Evolutionary conservation across 2,329 filamentous ascomycete genomes (phyloP).

Genomic region (Talaromyces sp.): DNA sequence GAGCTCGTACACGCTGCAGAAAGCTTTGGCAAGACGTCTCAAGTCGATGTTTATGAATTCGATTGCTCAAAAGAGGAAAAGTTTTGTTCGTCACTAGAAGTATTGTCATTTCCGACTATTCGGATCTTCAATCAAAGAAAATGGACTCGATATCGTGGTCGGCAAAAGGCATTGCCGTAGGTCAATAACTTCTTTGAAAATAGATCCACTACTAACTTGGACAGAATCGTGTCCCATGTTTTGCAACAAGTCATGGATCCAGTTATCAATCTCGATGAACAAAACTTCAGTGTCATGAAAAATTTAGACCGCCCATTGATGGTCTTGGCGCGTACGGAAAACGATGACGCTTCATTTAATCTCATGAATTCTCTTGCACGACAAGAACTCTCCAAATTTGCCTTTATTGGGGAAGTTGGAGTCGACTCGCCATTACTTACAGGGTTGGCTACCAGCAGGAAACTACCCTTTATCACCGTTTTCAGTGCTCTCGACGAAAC

Average conservation of each 20-base stretch:
- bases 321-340: background rate
- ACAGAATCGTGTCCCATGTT: conserved; percentile 2
- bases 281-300: conserved; percentile 5
- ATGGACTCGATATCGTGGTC: conserved; percentile 8
- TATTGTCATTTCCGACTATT: conserved; percentile 7
- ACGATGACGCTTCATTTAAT: background rate
- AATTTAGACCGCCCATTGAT: background rate
- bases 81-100: conserved; percentile 7
- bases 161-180: conserved; percentile 4
- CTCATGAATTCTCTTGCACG: conserved; percentile 1
- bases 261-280: conserved; percentile 2
- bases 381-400: conserved; percentile 2
- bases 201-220: background rate
- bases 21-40: background rate
- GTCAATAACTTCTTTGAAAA: background rate
- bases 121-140: background rate
- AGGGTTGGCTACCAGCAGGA: background rate
- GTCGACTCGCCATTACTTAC: background rate
- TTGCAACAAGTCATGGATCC: conserved; percentile 2
- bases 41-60: conserved; percentile 6
- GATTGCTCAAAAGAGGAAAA: conserved; percentile 3
- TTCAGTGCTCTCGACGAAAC: conserved; percentile 3
- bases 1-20: conserved; percentile 2
- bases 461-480: background rate
- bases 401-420: conserved; percentile 2